Conservation (phyloP, 768 basidiomycete genomes). For the Kondoa subrosea region DNA sequence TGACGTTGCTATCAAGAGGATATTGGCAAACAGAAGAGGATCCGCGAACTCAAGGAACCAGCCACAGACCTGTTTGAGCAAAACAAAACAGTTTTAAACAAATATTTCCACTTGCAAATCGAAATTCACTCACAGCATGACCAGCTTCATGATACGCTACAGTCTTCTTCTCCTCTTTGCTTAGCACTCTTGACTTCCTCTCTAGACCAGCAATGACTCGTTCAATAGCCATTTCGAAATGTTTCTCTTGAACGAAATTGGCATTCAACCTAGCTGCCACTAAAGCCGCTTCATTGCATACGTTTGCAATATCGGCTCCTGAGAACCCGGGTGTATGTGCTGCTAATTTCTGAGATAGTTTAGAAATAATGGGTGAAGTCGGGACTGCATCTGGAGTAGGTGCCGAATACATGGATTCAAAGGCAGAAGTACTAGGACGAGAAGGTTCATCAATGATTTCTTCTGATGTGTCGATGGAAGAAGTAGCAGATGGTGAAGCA, state of each 20-base stretch:
- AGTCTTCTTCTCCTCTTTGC: conserved; percentile 90
- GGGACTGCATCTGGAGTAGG: conserved; percentile 22
- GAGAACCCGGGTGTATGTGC: conserved; percentile 96
- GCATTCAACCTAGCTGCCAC: conserved; percentile 75
- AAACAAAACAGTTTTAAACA: too few relatives aligned
- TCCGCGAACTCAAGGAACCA: conserved; percentile 98
- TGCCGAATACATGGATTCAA: conserved; percentile 24
- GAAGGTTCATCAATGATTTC: conserved; percentile 9
- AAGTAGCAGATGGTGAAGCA: conserved; percentile 1
- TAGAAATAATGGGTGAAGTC: conserved; percentile 36
- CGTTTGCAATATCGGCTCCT: conserved; percentile 96
- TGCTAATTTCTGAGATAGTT: conserved; percentile 77
- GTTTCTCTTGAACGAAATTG: conserved; percentile 57
- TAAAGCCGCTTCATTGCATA: conserved; percentile 92
- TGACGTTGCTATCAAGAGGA: not conserved
- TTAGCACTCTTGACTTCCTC: conserved; percentile 82
- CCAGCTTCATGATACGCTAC: conserved; percentile 99
- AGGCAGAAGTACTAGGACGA: conserved; percentile 14
- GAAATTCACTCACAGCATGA: too few relatives aligned
- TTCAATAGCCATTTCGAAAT: conserved; percentile 96
- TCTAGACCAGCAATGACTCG: conserved; percentile 93
- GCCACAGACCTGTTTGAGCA: too few relatives aligned
- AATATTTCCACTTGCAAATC: too few relatives aligned
- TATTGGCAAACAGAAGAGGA: conserved; percentile 59
- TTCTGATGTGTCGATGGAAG: not conserved